Base-by-base conservation (phyloP, 2,329 filamentous ascomycete species). In the Monilinia laxa region DNA sequence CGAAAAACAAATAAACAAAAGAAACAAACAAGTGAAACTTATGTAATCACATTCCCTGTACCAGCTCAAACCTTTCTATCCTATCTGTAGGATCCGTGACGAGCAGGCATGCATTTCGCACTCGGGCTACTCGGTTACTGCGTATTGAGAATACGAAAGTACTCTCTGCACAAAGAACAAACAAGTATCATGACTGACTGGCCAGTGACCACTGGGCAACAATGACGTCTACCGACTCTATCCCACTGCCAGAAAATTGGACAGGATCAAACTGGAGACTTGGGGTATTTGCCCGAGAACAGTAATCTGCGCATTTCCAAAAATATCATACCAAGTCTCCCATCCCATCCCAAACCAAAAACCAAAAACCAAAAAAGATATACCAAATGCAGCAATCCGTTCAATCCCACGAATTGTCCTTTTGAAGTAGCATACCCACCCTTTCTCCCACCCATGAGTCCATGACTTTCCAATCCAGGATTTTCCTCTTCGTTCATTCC, bases 361-460 rank as follows among this genome's bases (percentile, higher is more conserved):
- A 9, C 5, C 1, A 35, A 40, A 40, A 40, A 40, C 4, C 1
- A 10, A 20, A 20, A 42, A 42, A 25, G 38, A 42, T 42, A 57
- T 57, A 42, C 55, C 55, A 25, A 57, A 42, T 42, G 2, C 14
- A 42, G 55, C 20, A 57, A 57, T 12, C 55, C 55, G 55, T 28
- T 5, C 7, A 23, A 12, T 20, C 53, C n/a, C 54, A 49, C 35
- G 31, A 56, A 56, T 40, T 40, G 20, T 57, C 55, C 55, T 2
- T 20, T 42, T 57, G 14, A 18, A 56, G 54, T 18, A 42, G 18
- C 16, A 56, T 35, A 35, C 7, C 31, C 31, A 31, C 28, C 28
- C 28, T 31, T 31, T 31, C n/a, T 31, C 28, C 28, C 28, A 35
- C 7, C 31, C 31, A 35, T 35, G 31, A 35, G 31, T n/a, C 54